These are phyloP conservation scores for Cyberlindnera saturnus DNA, from an alignment of 805 yeast species.

Conservation along the genomic window DNA sequence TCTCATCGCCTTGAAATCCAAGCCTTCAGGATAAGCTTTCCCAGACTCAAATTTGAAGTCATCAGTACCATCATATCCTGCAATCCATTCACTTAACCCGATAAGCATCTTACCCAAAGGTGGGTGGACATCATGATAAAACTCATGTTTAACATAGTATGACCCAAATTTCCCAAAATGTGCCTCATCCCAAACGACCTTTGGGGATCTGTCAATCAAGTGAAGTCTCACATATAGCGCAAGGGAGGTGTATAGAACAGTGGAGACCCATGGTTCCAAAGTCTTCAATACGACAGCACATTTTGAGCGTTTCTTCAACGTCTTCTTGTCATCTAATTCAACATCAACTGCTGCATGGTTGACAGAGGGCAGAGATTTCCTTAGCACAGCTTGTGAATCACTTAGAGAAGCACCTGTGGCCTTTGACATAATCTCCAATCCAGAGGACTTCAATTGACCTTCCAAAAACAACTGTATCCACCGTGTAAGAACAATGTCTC, in stretches of 20 bases:
- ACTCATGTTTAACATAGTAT: conserved; percentile 69
- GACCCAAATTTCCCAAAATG: conserved; percentile 87
- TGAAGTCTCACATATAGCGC: conserved; percentile 55
- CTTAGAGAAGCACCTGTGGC: conserved; percentile 5
- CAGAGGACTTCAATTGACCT: too few species aligned
- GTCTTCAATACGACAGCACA: too few species aligned
- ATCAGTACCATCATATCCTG: conserved; percentile 62
- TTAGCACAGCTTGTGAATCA: conserved; percentile 3
- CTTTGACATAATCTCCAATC: conserved; percentile 5
- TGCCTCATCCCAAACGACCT: conserved; percentile 86
- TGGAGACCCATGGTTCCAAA: conserved; percentile 28
- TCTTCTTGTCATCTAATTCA: too few species aligned
- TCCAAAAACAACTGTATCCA: too few species aligned
- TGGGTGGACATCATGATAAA: conserved; percentile 84
- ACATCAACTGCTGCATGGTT: too few species aligned
- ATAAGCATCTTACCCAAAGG: conserved; percentile 80
- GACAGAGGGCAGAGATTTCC: too few species aligned
- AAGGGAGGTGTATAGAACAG: conserved; percentile 36
- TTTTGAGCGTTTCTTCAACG: too few species aligned
- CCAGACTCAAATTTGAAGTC: conserved; percentile 73
- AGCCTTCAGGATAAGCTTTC: conserved; percentile 50
- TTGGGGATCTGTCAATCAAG: conserved; percentile 47
- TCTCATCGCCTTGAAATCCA: conserved; percentile 63
- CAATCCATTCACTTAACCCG: conserved; percentile 71
- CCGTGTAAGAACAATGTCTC: too few species aligned